Evolutionary conservation across 164 flowering plant genomes (phyloP).

Genomic region (Euptelea pleiosperma): DNA sequence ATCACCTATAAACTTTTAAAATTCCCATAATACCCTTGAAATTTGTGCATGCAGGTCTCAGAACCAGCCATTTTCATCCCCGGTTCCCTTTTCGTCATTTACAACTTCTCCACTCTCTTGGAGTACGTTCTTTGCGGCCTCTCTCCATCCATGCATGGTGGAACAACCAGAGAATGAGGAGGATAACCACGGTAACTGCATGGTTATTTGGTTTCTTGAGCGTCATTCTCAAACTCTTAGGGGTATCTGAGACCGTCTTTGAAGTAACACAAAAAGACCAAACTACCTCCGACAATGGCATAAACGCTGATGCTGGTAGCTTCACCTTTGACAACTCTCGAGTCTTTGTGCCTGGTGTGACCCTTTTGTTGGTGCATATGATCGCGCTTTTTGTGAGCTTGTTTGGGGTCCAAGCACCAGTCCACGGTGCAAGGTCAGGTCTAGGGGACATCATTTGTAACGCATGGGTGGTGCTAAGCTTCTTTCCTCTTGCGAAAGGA

Average conservation of each 20-base stretch:
- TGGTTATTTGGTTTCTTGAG: constrained; percentile 37
- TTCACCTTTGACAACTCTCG: constrained; percentile 52
- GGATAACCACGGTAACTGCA: constrained; percentile 30
- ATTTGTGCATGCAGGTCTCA: constrained; percentile 27
- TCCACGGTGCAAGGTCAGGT: constrained; percentile 18
- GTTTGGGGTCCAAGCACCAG: constrained; percentile 5
- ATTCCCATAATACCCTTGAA: too few species aligned
- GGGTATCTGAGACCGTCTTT: constrained; percentile 41
- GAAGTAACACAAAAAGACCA: constrained; percentile 45
- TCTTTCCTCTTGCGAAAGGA: constrained; percentile 49
- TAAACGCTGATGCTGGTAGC: constrained; percentile 11
- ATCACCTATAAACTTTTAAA: too few species aligned
- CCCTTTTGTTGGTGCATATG: constrained; percentile 39
- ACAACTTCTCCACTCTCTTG: constrained; percentile 27
- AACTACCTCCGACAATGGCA: background rate
- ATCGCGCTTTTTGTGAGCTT: constrained; percentile 20
- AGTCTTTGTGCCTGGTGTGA: constrained; percentile 34
- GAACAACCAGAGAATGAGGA: constrained; percentile 39
- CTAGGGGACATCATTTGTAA: constrained; percentile 40
- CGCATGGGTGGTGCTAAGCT: constrained; percentile 34
- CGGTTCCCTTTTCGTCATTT: constrained; percentile 23
- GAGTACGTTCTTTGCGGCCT: constrained; percentile 32
- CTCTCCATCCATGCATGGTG: constrained; percentile 49
- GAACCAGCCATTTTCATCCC: constrained; percentile 33
- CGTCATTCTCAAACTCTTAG: constrained; percentile 34